Base-by-base conservation (phyloP, 805 yeast genomes). In the Barnettozyma populi region DNA sequence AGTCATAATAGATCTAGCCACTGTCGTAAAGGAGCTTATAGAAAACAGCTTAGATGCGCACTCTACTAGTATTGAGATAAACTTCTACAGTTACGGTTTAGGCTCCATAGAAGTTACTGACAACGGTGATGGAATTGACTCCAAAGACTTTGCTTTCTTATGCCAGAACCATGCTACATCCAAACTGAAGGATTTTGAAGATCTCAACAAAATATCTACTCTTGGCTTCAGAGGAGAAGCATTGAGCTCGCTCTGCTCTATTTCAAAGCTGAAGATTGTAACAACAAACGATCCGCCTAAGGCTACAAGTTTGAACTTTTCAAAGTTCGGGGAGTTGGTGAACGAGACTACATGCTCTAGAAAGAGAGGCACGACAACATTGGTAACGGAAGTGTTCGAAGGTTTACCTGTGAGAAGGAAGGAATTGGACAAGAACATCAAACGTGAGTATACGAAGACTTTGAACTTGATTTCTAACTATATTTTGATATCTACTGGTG, bases 1-100 rank as follows among this genome's bases (percentile, higher is more conserved):
- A 63, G 98, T 94, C 13, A 86, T 94, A 11, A 77, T 82, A 5
- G 96, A 87, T 56, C 66, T 94, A 38, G 71, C 79, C 0, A 80
- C 92, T 0, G 85, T 87, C 0, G 81, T 85, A 27, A 92, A 92
- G 61, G 99, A 92, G 62, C 67, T 90, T 2, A 73, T 94, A 2
- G 99, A 92, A 58, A 92, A 92, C 62, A 70, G 94, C 27, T 68
- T 92, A 7, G 99, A 94, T 67, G 94, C 97, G 0, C 64, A 73
- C 20, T 76, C 94, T 9, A 71, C 77, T 0, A 78, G 76, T 45
- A 72, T 94, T 27, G 95, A 88, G 43, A 68, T 92, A 14, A 68
- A 69, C 2, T 79, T 92, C 57, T 72, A 72, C 56, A 80, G 88
- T 54, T 77, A 85, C 63, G 97, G 97, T 1, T 54, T 83, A 9